A percentile compares a stretch with the other conserved stretches of the same genome.
Conservation (phyloP, 2,329 filamentous ascomycete species). For the Penicillium sp. region DNA sequence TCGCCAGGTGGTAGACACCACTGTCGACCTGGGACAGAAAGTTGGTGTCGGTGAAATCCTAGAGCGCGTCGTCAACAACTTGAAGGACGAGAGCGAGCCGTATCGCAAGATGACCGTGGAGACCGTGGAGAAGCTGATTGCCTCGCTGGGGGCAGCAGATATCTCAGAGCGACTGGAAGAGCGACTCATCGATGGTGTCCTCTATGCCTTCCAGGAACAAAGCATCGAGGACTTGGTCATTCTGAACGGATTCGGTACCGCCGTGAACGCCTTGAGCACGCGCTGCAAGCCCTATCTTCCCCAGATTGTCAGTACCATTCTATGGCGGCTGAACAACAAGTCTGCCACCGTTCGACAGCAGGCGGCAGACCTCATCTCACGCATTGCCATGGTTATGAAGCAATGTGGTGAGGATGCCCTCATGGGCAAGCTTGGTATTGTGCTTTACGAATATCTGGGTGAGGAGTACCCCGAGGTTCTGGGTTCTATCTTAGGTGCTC, state of each 20-base stretch:
- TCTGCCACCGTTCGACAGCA: slow-evolving; percentile 95
- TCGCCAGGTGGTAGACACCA: slow-evolving; percentile 96
- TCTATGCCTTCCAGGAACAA: slow-evolving; percentile 97
- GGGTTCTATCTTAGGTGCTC: slow-evolving; percentile 90
- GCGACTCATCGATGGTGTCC: slow-evolving; percentile 89
- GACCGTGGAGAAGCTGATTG: slow-evolving; percentile 95
- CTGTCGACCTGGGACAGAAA: slow-evolving; percentile 94
- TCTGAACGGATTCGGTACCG: slow-evolving; percentile 96
- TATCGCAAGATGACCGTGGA: slow-evolving; percentile 99
- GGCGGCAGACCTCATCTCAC: slow-evolving; percentile 92
- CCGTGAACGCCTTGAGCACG: slow-evolving; percentile 91
- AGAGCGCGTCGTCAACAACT: slow-evolving; percentile 87
- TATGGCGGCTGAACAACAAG: slow-evolving; percentile 98
- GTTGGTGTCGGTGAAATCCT: slow-evolving; percentile 96
- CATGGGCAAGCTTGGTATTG: slow-evolving; percentile 92
- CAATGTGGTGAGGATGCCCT: slow-evolving; percentile 95
- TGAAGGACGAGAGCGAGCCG: slow-evolving; percentile 97
- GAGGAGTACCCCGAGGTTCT: slow-evolving; percentile 98
- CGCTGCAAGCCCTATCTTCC: slow-evolving; percentile 96
- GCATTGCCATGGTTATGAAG: slow-evolving; percentile 98
- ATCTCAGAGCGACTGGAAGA: slow-evolving; percentile 92
- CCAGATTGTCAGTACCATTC: slow-evolving; percentile 94
- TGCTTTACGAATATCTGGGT: slow-evolving; percentile 96
- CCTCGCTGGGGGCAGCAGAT: slow-evolving; percentile 89
- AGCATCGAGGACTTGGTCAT: slow-evolving; percentile 95